These are phyloP conservation scores for Galerina sulciceps DNA, from an alignment of 768 basidiomycete species.

Conservation along the genomic window DNA sequence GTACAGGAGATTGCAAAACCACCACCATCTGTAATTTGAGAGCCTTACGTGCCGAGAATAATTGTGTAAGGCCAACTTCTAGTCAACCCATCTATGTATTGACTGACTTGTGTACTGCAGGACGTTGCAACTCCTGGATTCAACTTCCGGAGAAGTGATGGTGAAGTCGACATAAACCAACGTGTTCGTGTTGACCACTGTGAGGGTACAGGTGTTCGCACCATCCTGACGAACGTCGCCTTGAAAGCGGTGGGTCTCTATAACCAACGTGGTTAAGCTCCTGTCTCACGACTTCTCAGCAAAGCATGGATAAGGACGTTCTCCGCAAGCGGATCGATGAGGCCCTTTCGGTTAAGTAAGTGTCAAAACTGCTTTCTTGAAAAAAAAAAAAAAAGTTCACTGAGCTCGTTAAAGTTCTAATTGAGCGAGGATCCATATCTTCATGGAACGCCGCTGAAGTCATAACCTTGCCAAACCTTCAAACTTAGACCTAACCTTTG, in stretches of 20 bases:
- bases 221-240: constrained; percentile 27
- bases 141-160: constrained; percentile 15
- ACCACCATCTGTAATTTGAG: constrained; percentile 26
- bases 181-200: constrained; percentile 29
- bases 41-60: constrained; percentile 27
- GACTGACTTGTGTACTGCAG: not conserved
- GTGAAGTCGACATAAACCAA: not conserved
- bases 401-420: not conserved
- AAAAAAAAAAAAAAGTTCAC: not conserved
- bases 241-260: constrained; percentile 13
- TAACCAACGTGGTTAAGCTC: not conserved
- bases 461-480: too few relatives aligned
- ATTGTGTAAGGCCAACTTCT: constrained; percentile 22
- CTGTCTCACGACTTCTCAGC: not conserved
- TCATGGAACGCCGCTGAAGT: too few relatives aligned
- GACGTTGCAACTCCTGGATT: constrained; percentile 11
- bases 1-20: constrained; percentile 26
- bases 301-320: not conserved
- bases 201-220: constrained; percentile 31
- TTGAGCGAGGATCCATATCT: too few relatives aligned
- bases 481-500: too few relatives aligned
- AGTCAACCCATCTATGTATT: not conserved
- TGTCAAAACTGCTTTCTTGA: not conserved
- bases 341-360: not conserved
- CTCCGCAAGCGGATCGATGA: not conserved